phyloP scores from a whole-genome alignment of 2,329 filamentous ascomycete species.

The Xylaria hypoxylon region DNA sequence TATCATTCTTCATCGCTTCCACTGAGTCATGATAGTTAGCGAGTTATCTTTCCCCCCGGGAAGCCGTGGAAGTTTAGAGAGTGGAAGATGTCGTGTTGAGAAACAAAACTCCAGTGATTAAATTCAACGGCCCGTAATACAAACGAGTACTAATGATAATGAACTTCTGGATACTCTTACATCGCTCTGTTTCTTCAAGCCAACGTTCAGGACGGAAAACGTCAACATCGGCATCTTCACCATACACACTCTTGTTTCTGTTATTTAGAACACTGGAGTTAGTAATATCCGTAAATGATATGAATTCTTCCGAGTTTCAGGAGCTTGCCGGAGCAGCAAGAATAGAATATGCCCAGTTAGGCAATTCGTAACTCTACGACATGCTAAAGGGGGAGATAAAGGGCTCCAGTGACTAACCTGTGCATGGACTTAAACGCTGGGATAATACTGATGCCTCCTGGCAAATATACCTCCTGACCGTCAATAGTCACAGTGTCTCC shows the following conservation, averaged over 20 bases:
- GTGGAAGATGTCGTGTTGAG: not conserved
- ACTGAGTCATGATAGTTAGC: conserved; percentile 23
- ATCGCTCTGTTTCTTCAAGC: conserved; percentile 34
- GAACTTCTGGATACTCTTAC: not conserved
- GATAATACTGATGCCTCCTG: conserved; percentile 29
- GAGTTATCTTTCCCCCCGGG: not conserved
- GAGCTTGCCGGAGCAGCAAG: no score
- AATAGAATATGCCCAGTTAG: no score
- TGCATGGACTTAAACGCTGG: conserved; percentile 33
- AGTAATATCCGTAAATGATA: no score
- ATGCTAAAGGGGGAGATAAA: no score
- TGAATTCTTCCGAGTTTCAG: no score
- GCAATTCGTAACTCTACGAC: no score
- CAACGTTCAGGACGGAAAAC: conserved; percentile 41
- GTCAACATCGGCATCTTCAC: conserved; percentile 33
- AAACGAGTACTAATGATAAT: not conserved
- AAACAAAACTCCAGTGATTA: no score
- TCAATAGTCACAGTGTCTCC: conserved; percentile 33
- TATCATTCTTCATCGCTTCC: conserved; percentile 29
- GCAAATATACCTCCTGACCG: conserved; percentile 24
- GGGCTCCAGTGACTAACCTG: no score
- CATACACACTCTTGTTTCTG: conserved; percentile 26
- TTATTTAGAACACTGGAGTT: no score
- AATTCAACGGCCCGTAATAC: no score
- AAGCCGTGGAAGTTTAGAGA: no score